phyloP scores from a whole-genome alignment of 768 basidiomycete genomes.

The Hericium alpestre region DNA sequence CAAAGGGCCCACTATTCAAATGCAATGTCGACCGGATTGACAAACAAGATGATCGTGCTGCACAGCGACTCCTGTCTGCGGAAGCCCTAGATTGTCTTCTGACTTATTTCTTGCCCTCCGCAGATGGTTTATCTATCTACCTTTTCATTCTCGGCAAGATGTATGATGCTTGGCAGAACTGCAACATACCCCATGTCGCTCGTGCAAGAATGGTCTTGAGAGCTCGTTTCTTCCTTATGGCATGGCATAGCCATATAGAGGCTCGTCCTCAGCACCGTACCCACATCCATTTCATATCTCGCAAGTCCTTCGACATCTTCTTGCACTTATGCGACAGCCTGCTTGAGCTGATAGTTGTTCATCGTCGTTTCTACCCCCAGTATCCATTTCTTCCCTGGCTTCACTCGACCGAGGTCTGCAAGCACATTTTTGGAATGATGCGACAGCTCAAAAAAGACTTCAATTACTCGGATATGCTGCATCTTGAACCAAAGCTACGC shows the following conservation, averaged over 20 bases:
- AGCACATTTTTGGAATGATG: constrained; percentile 21
- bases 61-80: neutral
- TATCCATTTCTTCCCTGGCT: constrained; percentile 23
- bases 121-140: constrained; percentile 22
- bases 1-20: neutral
- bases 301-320: constrained; percentile 17
- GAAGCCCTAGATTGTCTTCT: neutral
- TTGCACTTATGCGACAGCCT: constrained; percentile 14
- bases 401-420: constrained; percentile 21
- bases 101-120: constrained; percentile 14
- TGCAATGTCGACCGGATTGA: neutral
- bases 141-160: constrained; percentile 26
- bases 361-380: constrained; percentile 9
- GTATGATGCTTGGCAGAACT: constrained; percentile 20
- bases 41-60: neutral
- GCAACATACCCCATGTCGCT: constrained; percentile 13
- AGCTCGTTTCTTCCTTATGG: constrained; percentile 16
- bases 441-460: constrained; percentile 18
- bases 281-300: constrained; percentile 17
- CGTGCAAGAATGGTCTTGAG: constrained; percentile 17
- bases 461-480: constrained; percentile 14
- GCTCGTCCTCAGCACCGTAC: constrained; percentile 12
- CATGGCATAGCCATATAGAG: constrained; percentile 16
- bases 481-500: constrained; percentile 15
- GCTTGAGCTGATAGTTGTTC: constrained; percentile 16